Evolutionary conservation across 768 basidiomycete genomes (phyloP).

Genomic region (Suillus paluster): DNA sequence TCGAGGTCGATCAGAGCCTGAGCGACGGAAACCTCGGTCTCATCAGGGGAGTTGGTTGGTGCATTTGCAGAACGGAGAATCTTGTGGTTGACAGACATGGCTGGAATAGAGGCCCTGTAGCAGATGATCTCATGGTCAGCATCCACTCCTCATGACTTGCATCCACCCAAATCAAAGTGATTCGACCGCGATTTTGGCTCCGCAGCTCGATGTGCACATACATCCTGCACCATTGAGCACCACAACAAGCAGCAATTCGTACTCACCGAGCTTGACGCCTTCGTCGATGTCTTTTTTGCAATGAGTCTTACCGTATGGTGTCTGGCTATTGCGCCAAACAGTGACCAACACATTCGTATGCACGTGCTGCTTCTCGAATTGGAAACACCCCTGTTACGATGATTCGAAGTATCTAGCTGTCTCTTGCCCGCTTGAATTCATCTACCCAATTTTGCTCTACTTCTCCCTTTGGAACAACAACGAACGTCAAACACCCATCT

Average conservation of each 20-base stretch:
- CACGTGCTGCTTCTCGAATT: slow-evolving; percentile 3
- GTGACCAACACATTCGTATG: slow-evolving; percentile 23
- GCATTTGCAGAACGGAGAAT: slow-evolving; percentile 97
- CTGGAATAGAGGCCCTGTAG: slow-evolving; percentile 25
- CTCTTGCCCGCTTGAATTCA: slow-evolving; percentile 72
- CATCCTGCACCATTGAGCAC: slow-evolving; percentile 16
- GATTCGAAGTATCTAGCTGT: slow-evolving; percentile 14
- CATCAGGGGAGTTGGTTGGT: slow-evolving; percentile 85
- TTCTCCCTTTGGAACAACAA: slow-evolving; percentile 75
- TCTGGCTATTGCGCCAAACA: slow-evolving; percentile 31
- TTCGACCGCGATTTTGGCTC: slow-evolving; percentile 22
- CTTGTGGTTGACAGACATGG: slow-evolving; percentile 84
- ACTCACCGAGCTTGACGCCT: slow-evolving; percentile 76
- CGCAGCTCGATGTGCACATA: slow-evolving; percentile 24
- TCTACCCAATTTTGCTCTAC: slow-evolving; percentile 86
- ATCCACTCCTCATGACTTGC: slow-evolving; percentile 45
- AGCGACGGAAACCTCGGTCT: slow-evolving; percentile 88
- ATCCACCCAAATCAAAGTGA: slow-evolving; percentile 60
- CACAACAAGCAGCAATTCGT: slow-evolving; percentile 36
- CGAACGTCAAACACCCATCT: slow-evolving; percentile 81
- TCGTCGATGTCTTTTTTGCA: slow-evolving; percentile 46
- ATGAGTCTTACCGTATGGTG: slow-evolving; percentile 14
- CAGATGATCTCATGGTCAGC: slow-evolving; percentile 35
- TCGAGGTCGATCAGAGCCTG: slow-evolving; percentile 98
- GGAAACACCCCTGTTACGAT: slow-evolving; percentile 1